Evolutionary conservation across 441 rosid genomes (phyloP).

Genomic region (Populus hybrid): DNA sequence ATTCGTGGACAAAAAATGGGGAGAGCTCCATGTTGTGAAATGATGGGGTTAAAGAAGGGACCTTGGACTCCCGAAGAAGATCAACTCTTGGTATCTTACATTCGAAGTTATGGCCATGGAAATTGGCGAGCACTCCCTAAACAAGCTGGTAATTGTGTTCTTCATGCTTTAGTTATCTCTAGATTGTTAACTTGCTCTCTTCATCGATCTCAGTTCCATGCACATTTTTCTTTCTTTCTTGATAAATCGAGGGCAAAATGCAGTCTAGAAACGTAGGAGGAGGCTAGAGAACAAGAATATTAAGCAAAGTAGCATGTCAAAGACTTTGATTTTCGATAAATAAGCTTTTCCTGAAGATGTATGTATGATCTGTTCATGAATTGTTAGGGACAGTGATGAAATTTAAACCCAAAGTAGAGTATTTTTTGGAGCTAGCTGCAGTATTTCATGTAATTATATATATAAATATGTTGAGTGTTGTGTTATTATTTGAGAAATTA

Average conservation of each 20-base stretch:
- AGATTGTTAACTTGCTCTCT: background rate
- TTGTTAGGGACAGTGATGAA: background rate
- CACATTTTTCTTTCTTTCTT: background rate
- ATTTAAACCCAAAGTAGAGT: background rate
- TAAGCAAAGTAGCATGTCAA: background rate
- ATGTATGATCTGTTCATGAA: background rate
- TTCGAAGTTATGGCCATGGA: slow-evolving; percentile 33
- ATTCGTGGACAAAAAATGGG: slow-evolving; percentile 12
- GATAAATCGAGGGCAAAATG: background rate
- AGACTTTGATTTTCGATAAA: background rate
- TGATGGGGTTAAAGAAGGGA: slow-evolving; percentile 56
- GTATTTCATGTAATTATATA: background rate
- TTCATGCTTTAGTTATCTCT: too few species aligned
- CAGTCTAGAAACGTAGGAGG: background rate
- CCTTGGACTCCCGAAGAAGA: slow-evolving; percentile 53
- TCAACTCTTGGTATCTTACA: slow-evolving; percentile 27
- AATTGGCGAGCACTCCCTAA: slow-evolving; percentile 57
- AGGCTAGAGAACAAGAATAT: background rate
- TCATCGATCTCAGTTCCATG: background rate
- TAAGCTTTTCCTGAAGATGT: background rate
- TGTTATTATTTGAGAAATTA: background rate
- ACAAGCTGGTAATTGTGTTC: slow-evolving; percentile 36
- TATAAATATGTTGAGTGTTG: background rate
- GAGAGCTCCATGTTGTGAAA: slow-evolving; percentile 47
- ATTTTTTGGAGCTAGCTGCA: background rate